Evolutionary conservation across 257 asterid species (phyloP), one percentile per base, ranked within the genome.

Genomic region (Nicotiana undulata): DNA sequence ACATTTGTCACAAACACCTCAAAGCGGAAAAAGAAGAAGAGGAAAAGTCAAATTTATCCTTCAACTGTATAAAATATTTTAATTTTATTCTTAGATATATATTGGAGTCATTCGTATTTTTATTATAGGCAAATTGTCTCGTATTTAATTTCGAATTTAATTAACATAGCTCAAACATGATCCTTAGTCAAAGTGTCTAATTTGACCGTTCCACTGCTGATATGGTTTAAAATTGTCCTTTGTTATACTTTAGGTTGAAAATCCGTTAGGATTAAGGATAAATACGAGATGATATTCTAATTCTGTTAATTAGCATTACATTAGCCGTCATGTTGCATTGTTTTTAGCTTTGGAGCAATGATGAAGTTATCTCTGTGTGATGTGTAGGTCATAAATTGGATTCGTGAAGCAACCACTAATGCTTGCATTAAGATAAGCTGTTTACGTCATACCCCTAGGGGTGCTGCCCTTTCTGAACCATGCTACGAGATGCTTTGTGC

Each of bases 351-450:
- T 5, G 7, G 5, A 29, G 5, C 0, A 29, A 29, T 0, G 3
- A 2, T 29, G 2, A 29, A 3, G 0, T 34, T 34, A 0, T 34
- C 9, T 37, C 0, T 0, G 9, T 37, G 40, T 37, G 44, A 37
- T 0, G 0, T 1, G 1, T 37, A 37, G 44, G 44, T 37, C 44
- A 32, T 4, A 7, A 5, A 32, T 32, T 32, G 7, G 37, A 32
- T 1, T 1, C 1, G 6, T 32, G 1, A 5, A 32, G 1, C 7
- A 5, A 1, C 0, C 0, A 8, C 11, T 8, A 40, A 7, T 7
- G 0, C 0, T 40, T 40, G 0, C 0, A 37, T 7, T 37, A 6
- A 1, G 3, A 0, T 34, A 34, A 1, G 9, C 9, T 6, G 2
- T 34, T 1, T 7, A 40, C 2, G 0, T 8, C 0, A 40, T 0